A percentile compares a stretch with the other conserved stretches of the same genome.
phyloP scores from a whole-genome alignment of 2,329 filamentous ascomycete species.

The Thielaviopsis musarum region DNA sequence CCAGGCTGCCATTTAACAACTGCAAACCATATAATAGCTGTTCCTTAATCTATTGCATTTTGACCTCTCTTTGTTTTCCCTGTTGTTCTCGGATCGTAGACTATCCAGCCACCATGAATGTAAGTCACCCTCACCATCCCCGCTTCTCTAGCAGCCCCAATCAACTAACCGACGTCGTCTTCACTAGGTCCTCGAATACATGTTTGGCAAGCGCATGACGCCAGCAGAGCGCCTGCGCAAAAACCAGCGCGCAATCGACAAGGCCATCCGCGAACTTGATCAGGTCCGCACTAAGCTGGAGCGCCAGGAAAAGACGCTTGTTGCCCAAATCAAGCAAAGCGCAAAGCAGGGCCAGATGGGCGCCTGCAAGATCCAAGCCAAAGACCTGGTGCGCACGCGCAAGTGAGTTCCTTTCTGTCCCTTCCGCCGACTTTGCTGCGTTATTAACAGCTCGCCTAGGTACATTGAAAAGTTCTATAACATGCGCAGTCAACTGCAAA shows the following conservation, averaged over 20 bases:
- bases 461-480: conserved; percentile 98
- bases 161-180: conserved; percentile 10
- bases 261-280: conserved; percentile 91
- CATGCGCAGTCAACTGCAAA: conserved; percentile 93
- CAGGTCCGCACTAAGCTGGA: conserved; percentile 90
- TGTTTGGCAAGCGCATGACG: conserved; percentile 98
- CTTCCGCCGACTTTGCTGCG: neutral
- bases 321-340: conserved; percentile 92
- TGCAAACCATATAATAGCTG: no score
- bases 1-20: no score
- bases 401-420: conserved; percentile 30
- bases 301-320: conserved; percentile 95
- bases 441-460: conserved; percentile 24
- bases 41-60: no score
- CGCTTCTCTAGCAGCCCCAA: neutral
- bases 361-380: conserved; percentile 96
- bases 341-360: conserved; percentile 97
- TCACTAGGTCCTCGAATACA: conserved; percentile 84
- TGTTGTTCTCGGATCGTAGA: no score
- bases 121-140: conserved; percentile 16
- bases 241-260: conserved; percentile 92
- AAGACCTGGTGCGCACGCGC: conserved; percentile 84
- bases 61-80: no score
- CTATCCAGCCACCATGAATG: conserved; percentile 34
- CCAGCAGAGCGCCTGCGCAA: conserved; percentile 79